Base-by-base conservation (phyloP, 1,139 yeast genomes). In the Hansenula lynferdii region DNA sequence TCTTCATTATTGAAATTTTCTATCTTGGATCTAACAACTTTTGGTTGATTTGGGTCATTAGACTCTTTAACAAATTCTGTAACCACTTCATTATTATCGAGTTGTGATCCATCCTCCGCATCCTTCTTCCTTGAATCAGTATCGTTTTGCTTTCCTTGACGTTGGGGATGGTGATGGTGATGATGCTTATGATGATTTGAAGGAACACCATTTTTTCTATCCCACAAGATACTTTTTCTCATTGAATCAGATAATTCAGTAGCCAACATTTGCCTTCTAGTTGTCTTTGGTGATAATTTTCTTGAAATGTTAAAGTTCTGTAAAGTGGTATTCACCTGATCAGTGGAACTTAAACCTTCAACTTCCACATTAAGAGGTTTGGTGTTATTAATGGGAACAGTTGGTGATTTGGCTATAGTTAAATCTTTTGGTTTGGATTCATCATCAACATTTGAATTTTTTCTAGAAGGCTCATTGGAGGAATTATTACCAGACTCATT, bases 211-310 rank as follows among this genome's bases (percentile, higher is more conserved):
- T 73, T 65, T 47, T 71, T 75, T 42, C 80, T 68, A 50, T 80
- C 87, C 60, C 79, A 76, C 24, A 73, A 53, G 28, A 80, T 65
- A 12, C 86, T 78, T 39, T 78, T 78, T 42, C 84, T 72, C 40
- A 85, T 62, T 1, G 86, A 79, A 42, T 77, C 76, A 23, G 89
- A 81, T 33, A 85, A 65, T 53, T 82, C 87, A 12, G 80, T 70
- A 1, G 80, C 76, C 23, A 80, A 57, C 78, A 77, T 72, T 34
- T 73, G 70, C 36, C 76, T 63, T 38, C 78, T 61, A 5, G 80
- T 68, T 4, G 75, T 61, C 39, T 73, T 65, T 11, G 78, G 75
- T 7, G 72, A 64, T 29, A 62, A 39, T 35, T 40, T 52, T 31
- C 54, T 45, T 10, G 57, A 51, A 11, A 51, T 47, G 26, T 40